A percentile compares a stretch with the other conserved stretches of the same genome.
Evolutionary conservation across 805 yeast genomes (phyloP).

Genomic region (Candida incommunis): DNA sequence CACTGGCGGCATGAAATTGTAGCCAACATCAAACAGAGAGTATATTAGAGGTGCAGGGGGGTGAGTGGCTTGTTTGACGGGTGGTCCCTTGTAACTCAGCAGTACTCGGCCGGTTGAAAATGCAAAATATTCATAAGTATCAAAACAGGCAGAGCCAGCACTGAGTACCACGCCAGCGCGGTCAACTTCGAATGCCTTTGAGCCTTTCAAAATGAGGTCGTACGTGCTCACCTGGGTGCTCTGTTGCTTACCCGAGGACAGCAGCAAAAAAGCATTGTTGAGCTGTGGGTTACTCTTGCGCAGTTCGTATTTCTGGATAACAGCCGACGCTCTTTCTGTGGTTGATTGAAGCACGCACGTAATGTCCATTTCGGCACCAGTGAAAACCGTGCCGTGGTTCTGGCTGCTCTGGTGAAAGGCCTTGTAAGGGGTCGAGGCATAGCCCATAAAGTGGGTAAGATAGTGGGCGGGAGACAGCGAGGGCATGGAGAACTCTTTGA

Average conservation of each 20-base stretch:
- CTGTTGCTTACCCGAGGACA: not conserved
- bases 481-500: not conserved
- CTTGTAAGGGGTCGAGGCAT: not conserved
- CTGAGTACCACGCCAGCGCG: not conserved
- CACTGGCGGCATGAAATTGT: constrained; percentile 8
- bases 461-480: not conserved
- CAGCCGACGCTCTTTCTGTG: not conserved
- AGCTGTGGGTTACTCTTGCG: not conserved
- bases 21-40: constrained; percentile 9
- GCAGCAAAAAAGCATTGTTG: not conserved
- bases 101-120: not conserved
- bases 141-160: not conserved
- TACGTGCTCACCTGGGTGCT: not conserved
- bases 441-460: not conserved
- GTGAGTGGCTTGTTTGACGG: not conserved
- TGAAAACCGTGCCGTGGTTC: not conserved
- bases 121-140: constrained; percentile 1
- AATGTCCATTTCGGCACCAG: not conserved
- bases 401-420: not conserved
- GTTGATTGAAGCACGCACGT: not conserved
- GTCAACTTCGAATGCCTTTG: not conserved
- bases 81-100: not conserved
- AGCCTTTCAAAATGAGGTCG: not conserved
- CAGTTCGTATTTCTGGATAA: not conserved
- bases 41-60: not conserved